phyloP scores from a whole-genome alignment of 176 grass and related monocot species.

The Themeda triandra region DNA sequence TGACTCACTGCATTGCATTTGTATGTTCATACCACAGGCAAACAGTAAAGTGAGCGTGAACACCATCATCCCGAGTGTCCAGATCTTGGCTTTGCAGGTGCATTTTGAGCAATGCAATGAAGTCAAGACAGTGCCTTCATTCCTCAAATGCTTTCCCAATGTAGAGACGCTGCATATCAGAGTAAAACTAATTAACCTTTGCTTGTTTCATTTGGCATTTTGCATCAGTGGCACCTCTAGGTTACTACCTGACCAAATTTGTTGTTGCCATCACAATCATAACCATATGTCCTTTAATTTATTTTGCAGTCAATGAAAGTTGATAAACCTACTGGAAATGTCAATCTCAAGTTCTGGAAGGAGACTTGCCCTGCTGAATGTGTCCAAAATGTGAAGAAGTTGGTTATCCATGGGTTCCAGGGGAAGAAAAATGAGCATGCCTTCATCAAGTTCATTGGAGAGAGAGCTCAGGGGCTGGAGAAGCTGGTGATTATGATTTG shows the following conservation, averaged over 20 bases:
- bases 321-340: neutral
- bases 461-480: neutral
- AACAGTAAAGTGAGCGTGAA: neutral
- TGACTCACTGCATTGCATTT: neutral
- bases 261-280: neutral
- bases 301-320: neutral
- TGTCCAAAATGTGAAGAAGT: neutral
- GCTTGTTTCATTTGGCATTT: neutral
- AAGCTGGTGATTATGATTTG: neutral
- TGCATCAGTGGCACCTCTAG: neutral
- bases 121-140: neutral
- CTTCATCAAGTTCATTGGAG: neutral
- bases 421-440: neutral
- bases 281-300: neutral
- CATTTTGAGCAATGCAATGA: neutral
- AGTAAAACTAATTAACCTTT: neutral
- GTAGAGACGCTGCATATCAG: neutral
- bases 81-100: slow-evolving; percentile 8
- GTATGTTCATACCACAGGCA: neutral
- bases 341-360: neutral
- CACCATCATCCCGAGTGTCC: neutral
- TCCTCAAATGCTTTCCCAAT: neutral
- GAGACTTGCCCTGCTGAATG: neutral
- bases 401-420: neutral
- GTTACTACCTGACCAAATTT: neutral